Base-by-base conservation (phyloP, 106 monocot species). In the Acorus calamus region DNA sequence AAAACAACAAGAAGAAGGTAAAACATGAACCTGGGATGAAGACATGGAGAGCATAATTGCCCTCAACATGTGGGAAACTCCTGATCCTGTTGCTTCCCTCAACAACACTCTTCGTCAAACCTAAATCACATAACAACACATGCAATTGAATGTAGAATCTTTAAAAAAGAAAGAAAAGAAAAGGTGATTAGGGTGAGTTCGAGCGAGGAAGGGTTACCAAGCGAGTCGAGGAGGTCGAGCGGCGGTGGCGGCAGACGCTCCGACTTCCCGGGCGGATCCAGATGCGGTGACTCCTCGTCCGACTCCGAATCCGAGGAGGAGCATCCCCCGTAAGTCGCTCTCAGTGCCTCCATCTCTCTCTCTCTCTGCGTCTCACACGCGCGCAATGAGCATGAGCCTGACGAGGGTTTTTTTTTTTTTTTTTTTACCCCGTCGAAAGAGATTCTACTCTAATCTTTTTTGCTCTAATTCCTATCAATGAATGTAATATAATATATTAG, bases 1-100 rank as follows among this genome's bases (percentile, higher is more conserved):
- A 11, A 48, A 13, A 45, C n/a, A 48, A 4, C n/a, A 59, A 11
- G 7, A 49, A 59, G 50, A 54, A 50, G 11, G 42, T 8, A 53
- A 9, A 44, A 55, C 28, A 4, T 50, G 10, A 52, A 92, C 94
- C 90, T 80, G 94, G 94, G 44, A 87, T 70, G 61, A 75, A 96
- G 42, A 96, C 76, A 76, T 96, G 94, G 14, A 96, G 80, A 5
- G 94, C 81, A 77, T 91, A 96, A 56, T 91, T 91, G 4, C 94
- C 94, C 79, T 87, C 82, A 44, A 91, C 71, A 73, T 96, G 94
- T 4, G 94, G 90, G 69, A 96, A 96, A 72, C 74, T 83, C 61
- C 94, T 82, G 11, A 87, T 74, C 56, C 94, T 84, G 61, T 47
- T 60, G 11, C 76, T 87, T 62, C 80, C 79, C 85, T 90, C 68